Evolutionary conservation across 1,284 basidiomycete genomes (phyloP), one percentile per base, ranked within the genome.

Genomic region (Vanrija pseudolonga): DNA sequence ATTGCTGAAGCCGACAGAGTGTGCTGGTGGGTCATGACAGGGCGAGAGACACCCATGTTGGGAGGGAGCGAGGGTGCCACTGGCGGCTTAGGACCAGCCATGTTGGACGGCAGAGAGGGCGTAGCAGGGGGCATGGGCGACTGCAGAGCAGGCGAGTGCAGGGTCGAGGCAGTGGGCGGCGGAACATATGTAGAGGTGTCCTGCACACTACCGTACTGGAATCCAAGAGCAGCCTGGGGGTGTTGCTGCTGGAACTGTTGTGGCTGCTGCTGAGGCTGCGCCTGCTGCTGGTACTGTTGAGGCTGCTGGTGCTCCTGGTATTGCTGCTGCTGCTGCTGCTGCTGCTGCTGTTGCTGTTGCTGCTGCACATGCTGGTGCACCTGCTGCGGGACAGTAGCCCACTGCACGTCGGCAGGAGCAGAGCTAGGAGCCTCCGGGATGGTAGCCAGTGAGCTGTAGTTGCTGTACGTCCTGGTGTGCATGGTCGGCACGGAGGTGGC

Each of bases 381-480:
- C 14, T 46, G 45, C 26, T 45, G 38, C 24, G 22, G 23, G 47
- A 41, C 55, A 50, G 50, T 36, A 11, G 45, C 18, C 15, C 23
- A 46, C 45, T 46, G 45, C 6, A 50, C 53, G n/a, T 60, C 50
- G 11, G 51, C 17, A 4, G 52, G 55, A 1, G 55, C 55, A 9
- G 55, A 54, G 39, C 24, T 50, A 8, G 58, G 58, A 11, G 58
- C 45, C 50, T 60, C 58, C 19, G 58, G 58, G n/a, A 60, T 60
- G 28, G 58, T 60, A 3, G 55, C 58, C 28, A 60, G 58, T 20
- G 52, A 51, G 37, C 45, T 50, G 47, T 46, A 41, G 45, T 41
- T 52, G 47, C 32, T 32, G 32, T 32, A 32, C 12, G 12, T 32
- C 32, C 32, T 32, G 8, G 12, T 32, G 32, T 32, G 32, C 32